Percentiles rank a stretch among this genome's conserved stretches.
Evolutionary conservation across 2,329 filamentous ascomycete species (phyloP).

Genomic region (Emericellopsis cladophorae): DNA sequence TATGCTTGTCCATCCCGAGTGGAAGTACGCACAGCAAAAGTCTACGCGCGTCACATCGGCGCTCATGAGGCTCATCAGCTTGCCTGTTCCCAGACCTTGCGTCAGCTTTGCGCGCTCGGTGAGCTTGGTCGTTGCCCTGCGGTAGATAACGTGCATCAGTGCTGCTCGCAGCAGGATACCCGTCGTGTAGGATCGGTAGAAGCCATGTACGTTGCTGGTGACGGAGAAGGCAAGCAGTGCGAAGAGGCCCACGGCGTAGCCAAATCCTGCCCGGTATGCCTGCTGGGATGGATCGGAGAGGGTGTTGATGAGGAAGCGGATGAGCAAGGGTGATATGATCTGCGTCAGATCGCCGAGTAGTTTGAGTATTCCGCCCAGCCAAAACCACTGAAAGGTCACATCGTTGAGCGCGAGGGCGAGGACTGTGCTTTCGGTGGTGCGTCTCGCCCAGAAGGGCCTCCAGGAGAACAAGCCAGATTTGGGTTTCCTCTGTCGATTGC

Average conservation of each 20-base stretch:
- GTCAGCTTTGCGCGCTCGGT: conserved; percentile 6
- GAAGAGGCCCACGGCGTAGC: conserved; percentile 11
- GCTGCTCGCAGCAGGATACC: conserved; percentile 9
- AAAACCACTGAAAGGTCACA: conserved; percentile 16
- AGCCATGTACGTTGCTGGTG: conserved; percentile 12
- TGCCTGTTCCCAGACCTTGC: conserved; percentile 10
- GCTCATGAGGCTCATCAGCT: conserved; percentile 17
- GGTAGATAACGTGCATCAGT: conserved; percentile 9
- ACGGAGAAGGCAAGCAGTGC: conserved; percentile 11
- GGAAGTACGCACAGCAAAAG: conserved; percentile 17
- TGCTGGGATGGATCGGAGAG: conserved; percentile 8
- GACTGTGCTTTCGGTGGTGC: conserved; percentile 10
- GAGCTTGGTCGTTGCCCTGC: conserved; percentile 9
- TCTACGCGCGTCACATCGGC: conserved; percentile 17
- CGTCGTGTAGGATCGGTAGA: conserved; percentile 10
- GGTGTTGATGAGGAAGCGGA: conserved; percentile 10
- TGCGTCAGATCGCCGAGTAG: conserved; percentile 11
- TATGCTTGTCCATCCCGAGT: conserved; percentile 16
- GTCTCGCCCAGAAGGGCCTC: conserved; percentile 13
- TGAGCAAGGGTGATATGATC: conserved; percentile 11
- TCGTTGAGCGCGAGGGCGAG: conserved; percentile 15
- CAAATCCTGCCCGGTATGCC: conserved; percentile 7
- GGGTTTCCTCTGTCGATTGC: conserved; percentile 2
- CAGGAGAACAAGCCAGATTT: background rate
- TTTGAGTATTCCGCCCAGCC: conserved; percentile 14